Conservation (phyloP, 805 yeast genomes). For the Pichia pseudocactophila region DNA sequence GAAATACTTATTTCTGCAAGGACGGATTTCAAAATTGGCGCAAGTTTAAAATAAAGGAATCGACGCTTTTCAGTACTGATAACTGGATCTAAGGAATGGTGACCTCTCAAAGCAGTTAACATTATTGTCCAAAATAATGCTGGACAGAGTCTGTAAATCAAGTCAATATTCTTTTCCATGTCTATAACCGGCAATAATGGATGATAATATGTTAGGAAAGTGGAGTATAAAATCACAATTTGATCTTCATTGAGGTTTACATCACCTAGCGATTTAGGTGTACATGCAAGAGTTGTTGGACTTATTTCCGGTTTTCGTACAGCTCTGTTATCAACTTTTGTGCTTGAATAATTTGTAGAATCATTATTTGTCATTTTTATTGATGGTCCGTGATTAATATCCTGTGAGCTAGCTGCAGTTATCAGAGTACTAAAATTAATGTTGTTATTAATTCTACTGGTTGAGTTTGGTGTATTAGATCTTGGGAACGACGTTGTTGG, state of each 20-base stretch:
- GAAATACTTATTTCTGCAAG: constrained; percentile 83
- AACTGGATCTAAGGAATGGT: constrained; percentile 25
- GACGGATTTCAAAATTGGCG: constrained; percentile 64
- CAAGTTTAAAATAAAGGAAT: constrained; percentile 46
- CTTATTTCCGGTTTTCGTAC: constrained; percentile 14
- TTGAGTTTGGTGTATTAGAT: not conserved
- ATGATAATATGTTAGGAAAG: constrained; percentile 72
- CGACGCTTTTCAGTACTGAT: constrained; percentile 21
- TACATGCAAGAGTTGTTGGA: constrained; percentile 36
- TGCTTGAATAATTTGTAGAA: constrained; percentile 10
- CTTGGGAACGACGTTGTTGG: not conserved
- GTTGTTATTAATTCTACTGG: not conserved
- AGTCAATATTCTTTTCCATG: constrained; percentile 70
- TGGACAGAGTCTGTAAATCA: constrained; percentile 71
- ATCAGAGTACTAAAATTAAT: constrained; percentile 4
- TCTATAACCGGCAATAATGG: constrained; percentile 85
- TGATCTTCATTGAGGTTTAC: constrained; percentile 51
- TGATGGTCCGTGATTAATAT: not conserved
- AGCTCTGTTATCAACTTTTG: constrained; percentile 14
- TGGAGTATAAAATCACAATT: constrained; percentile 54
- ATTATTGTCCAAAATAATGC: constrained; percentile 90
- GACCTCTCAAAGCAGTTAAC: constrained; percentile 72
- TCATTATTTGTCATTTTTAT: not conserved
- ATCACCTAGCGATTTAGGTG: constrained; percentile 65
- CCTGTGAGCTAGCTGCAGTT: constrained; percentile 6